Conservation (phyloP, 371 early-diverging fungal species). For the Actinomortierella ambigua region DNA sequence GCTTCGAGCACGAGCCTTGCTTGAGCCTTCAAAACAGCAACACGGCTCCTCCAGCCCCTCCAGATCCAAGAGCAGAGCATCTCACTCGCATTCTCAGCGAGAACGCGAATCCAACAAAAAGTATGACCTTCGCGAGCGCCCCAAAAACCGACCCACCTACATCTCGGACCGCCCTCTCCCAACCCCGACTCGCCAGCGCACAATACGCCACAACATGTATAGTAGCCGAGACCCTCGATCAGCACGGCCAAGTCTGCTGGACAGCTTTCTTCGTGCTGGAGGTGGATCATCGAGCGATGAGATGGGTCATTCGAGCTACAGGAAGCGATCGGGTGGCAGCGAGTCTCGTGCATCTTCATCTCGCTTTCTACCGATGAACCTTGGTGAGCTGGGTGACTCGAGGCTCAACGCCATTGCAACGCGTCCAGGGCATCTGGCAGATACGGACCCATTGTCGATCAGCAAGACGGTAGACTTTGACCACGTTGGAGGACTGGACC, state of each 20-base stretch:
- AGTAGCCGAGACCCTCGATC: constrained; percentile 19
- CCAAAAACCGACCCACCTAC: constrained; percentile 40
- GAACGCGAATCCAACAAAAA: constrained; percentile 37
- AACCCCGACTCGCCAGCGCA: constrained; percentile 28
- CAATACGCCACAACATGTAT: constrained; percentile 18
- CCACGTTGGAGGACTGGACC: constrained; percentile 62
- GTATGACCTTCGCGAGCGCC: constrained; percentile 41
- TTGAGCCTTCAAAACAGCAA: constrained; percentile 12
- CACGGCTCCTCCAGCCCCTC: constrained; percentile 11
- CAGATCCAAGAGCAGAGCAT: constrained; percentile 12
- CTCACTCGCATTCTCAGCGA: constrained; percentile 22
- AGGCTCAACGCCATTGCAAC: constrained; percentile 38
- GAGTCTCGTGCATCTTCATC: constrained; percentile 27
- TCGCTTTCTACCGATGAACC: constrained; percentile 49
- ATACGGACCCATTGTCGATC: constrained; percentile 49
- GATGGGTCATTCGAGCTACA: constrained; percentile 23
- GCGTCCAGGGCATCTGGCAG: constrained; percentile 43
- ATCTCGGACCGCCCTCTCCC: constrained; percentile 35
- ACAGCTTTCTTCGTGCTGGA: constrained; percentile 30
- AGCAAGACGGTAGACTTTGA: constrained; percentile 54
- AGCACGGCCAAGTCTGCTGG: constrained; percentile 18
- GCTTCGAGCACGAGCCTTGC: constrained; percentile 23
- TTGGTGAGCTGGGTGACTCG: constrained; percentile 47
- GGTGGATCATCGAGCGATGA: constrained; percentile 47
- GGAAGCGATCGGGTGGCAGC: constrained; percentile 23